Evolutionary conservation across 768 basidiomycete species (phyloP).

Genomic region (Boletus sp.): DNA sequence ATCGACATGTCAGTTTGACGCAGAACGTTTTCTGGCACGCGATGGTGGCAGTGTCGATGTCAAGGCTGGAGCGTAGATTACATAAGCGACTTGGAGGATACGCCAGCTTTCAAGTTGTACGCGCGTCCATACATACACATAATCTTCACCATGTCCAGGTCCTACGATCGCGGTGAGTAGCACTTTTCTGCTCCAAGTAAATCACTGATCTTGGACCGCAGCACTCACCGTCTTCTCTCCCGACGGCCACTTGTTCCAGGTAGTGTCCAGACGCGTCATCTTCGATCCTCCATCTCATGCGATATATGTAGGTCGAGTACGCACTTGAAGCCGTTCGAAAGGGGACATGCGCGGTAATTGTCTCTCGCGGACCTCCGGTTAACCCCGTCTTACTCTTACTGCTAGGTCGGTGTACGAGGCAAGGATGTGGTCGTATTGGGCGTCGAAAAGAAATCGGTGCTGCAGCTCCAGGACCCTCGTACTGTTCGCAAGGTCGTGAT

Average conservation of each 20-base stretch:
- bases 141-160: constrained; percentile 70
- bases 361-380: neutral
- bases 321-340: constrained; percentile 96
- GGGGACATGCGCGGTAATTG: constrained; percentile 90
- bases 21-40: too few species aligned
- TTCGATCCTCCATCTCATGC: constrained; percentile 10
- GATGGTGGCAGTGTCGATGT: constrained; percentile 10
- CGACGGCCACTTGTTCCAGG: constrained; percentile 98
- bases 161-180: constrained; percentile 88
- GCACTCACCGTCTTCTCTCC: constrained; percentile 98
- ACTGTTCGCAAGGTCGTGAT: constrained; percentile 98
- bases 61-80: constrained; percentile 8
- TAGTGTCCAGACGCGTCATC: constrained; percentile 38
- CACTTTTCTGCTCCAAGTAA: neutral
- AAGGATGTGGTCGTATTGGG: constrained; percentile 94
- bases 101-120: constrained; percentile 35
- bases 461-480: constrained; percentile 96
- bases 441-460: constrained; percentile 97
- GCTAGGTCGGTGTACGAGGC: constrained; percentile 92
- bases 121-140: constrained; percentile 45
- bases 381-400: constrained; percentile 3
- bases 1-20: constrained; percentile 4
- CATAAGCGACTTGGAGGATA: constrained; percentile 23
- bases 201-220: constrained; percentile 31
- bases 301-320: constrained; percentile 83